Evolutionary conservation across 2,329 filamentous ascomycete species (phyloP), one percentile per base, ranked within the genome.

Genomic region (Venturia asperata): DNA sequence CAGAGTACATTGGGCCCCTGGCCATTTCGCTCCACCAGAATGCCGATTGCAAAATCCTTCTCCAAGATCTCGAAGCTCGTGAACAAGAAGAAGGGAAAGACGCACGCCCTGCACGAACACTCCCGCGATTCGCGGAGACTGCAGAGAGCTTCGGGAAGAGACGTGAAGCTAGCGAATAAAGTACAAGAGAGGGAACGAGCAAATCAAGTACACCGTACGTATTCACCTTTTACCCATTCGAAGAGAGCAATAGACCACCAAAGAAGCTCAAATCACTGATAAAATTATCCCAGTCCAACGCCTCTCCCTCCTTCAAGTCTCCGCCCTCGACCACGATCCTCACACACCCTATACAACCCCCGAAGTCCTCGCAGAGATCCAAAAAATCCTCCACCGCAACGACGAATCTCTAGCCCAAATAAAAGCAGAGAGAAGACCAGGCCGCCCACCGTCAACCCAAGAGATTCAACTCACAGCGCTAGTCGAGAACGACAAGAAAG

Each of bases 21-120:
- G 52, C 52, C 52, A 56, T 17, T 11, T 56, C 52, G 19, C 19
- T n/a, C 63, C 43, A 37, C 65, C 73, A 82, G 71, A 30, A 96
- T 96, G 92, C 84, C 90, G 17, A 75, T 75, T 68, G 52, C 52
- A 58, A 88, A 86, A 73, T 85, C 87, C 56, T 78, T 97, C 7
- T 80, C 85, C 68, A 97, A 97, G 75, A 89, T 94, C 24, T 85
- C 89, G 68, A 97, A 97, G 79, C 86, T 91, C 69, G 93, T 97
- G 69, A 81, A 86, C 42, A 96, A 96, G 80, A 97, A 97, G 83
- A 86, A 89, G 69, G 86, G 86, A 24, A 85, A 86, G 47, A 83
- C 91, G 60, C 87, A 87, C 39, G 83, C 88, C 15, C 82, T 97
- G 27, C 93, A 97, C 73, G 89, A 92, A 76, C 91, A 91, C 74